These are phyloP conservation scores for Syzygium oleosum DNA, from an alignment of 345 rosid genomes.

Conservation along the genomic window DNA sequence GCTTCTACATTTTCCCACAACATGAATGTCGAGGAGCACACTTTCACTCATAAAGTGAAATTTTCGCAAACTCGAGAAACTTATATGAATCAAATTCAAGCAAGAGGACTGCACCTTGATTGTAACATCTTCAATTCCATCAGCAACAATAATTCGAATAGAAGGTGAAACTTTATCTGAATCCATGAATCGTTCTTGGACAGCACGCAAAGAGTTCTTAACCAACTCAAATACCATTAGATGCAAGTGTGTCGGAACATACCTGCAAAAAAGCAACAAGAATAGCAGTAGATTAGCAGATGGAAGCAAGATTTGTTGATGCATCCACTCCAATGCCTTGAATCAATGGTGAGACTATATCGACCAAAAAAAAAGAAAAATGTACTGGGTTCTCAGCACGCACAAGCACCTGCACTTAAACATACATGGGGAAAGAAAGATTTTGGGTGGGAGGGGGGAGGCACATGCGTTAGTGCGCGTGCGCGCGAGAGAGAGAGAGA, in stretches of 20 bases:
- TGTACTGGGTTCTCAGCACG: neutral
- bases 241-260: constrained; percentile 89
- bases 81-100: neutral
- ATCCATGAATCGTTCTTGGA: constrained; percentile 76
- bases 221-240: constrained; percentile 95
- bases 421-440: neutral
- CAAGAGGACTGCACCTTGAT: neutral
- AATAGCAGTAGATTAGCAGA: neutral
- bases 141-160: constrained; percentile 71
- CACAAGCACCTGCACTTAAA: neutral
- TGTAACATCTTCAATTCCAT: neutral
- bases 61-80: neutral
- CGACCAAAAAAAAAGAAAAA: neutral
- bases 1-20: neutral
- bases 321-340: neutral
- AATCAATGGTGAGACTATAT: neutral
- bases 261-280: constrained; percentile 29
- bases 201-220: constrained; percentile 91
- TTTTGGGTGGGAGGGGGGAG: neutral
- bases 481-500: neutral
- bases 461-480: fast-evolving
- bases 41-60: neutral
- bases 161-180: constrained; percentile 75
- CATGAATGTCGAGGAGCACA: neutral
- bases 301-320: neutral